A percentile compares a stretch with the other conserved stretches of the same genome.
These are phyloP conservation scores for Cephalotrichum gorgonifer DNA, from an alignment of 2,329 filamentous ascomycete genomes.

Conservation along the genomic window DNA sequence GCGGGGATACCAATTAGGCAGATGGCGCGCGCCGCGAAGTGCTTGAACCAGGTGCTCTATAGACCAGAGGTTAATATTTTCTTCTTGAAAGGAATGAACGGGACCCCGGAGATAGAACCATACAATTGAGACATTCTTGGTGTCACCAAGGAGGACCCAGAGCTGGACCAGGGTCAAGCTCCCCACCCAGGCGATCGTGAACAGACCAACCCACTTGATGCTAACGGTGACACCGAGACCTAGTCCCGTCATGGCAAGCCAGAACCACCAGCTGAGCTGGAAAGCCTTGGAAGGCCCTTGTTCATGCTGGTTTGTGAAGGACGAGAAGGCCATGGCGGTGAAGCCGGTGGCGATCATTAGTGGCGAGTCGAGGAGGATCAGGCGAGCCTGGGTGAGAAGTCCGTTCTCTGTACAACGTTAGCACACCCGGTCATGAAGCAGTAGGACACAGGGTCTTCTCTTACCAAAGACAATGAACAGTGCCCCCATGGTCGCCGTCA, in stretches of 20 bases:
- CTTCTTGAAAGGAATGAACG: too few species aligned
- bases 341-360: constrained; percentile 88
- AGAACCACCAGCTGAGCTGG: constrained; percentile 92
- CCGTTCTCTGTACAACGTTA: constrained; percentile 65
- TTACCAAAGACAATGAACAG: constrained; percentile 83
- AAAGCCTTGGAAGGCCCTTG: constrained; percentile 84
- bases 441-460: constrained; percentile 14
- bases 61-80: constrained; percentile 9
- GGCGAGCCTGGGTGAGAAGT: constrained; percentile 83
- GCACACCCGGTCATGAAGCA: constrained; percentile 7
- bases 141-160: constrained; percentile 89
- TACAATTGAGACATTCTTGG: constrained; percentile 70
- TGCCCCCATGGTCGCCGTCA: constrained; percentile 73
- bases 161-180: constrained; percentile 82
- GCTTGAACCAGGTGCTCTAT: constrained; percentile 77
- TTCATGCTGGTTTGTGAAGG: constrained; percentile 95
- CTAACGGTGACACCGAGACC: constrained; percentile 83
- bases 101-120: constrained; percentile 15
- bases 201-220: constrained; percentile 98
- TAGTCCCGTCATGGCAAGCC: constrained; percentile 78
- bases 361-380: constrained; percentile 93
- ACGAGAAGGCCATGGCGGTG: constrained; percentile 80
- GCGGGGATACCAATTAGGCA: constrained; percentile 83
- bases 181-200: constrained; percentile 98
- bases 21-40: constrained; percentile 83